A percentile compares a stretch with the other conserved stretches of the same genome.
Conservation (phyloP, 75 land plant genomes). For the Larix kaempferi region DNA sequence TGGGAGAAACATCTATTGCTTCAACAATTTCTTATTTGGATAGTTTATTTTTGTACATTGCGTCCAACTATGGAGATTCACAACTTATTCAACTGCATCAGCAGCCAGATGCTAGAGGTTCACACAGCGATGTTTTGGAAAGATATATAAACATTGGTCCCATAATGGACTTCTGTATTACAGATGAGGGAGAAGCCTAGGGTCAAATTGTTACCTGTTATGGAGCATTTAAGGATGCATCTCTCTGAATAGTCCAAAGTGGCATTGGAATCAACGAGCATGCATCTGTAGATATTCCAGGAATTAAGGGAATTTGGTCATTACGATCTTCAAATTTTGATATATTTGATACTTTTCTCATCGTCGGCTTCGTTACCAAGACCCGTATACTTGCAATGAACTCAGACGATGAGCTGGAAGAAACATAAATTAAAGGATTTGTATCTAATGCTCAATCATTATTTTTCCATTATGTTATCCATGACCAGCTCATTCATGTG, state of each 20-base stretch:
- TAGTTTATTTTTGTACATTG: slow-evolving; percentile 84
- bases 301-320: slow-evolving; percentile 98
- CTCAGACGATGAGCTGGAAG: slow-evolving; percentile 89
- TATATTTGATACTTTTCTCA: slow-evolving; percentile 85
- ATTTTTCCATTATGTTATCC: slow-evolving; percentile 79
- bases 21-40: slow-evolving; percentile 94
- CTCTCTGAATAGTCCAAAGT: slow-evolving; percentile 92
- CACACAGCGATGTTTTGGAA: slow-evolving; percentile 87
- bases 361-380: slow-evolving; percentile 91
- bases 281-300: slow-evolving; percentile 95
- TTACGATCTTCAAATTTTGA: slow-evolving; percentile 76
- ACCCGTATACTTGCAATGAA: slow-evolving; percentile 96
- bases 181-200: slow-evolving; percentile 94
- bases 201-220: slow-evolving; percentile 98
- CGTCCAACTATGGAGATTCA: slow-evolving; percentile 97
- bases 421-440: slow-evolving; percentile 92
- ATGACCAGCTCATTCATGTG: slow-evolving; percentile 89
- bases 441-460: slow-evolving; percentile 75
- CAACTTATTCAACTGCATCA: slow-evolving; percentile 88
- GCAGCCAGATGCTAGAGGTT: slow-evolving; percentile 80
- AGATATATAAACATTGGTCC: slow-evolving; percentile 94
- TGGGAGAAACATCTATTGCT: slow-evolving; percentile 49
- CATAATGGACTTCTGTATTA: slow-evolving; percentile 93
- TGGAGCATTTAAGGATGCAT: slow-evolving; percentile 95
- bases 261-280: slow-evolving; percentile 98